These are phyloP conservation scores for Diversispora eburnea DNA, from an alignment of 192 early-diverging fungal genomes.

Conservation along the genomic window DNA sequence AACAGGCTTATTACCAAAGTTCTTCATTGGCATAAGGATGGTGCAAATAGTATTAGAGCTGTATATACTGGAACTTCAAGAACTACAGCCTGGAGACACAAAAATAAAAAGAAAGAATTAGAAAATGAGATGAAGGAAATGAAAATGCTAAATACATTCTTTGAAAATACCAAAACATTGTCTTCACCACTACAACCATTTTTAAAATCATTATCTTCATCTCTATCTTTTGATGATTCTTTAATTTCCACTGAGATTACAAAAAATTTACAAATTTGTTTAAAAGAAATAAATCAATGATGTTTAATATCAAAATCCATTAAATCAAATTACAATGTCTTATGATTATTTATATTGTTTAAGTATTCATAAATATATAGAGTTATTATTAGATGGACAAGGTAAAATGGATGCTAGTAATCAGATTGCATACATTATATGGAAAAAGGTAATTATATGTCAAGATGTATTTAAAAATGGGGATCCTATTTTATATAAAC, in stretches of 20 bases:
- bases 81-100: background rate
- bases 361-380: conserved; percentile 2
- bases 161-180: background rate
- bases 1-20: conserved; percentile 1
- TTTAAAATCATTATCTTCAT: background rate
- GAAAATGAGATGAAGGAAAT: background rate
- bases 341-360: background rate
- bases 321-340: background rate
- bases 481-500: background rate
- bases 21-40: background rate
- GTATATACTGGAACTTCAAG: conserved; percentile 3
- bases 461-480: background rate
- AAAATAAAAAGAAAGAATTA: conserved; percentile 1
- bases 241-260: background rate
- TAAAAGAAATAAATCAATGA: conserved; percentile 1
- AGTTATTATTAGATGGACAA: conserved; percentile 6
- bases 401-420: background rate
- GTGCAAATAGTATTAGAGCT: background rate
- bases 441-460: background rate
- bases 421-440: background rate
- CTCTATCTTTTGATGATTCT: background rate
- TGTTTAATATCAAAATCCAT: background rate
- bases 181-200: background rate
- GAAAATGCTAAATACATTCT: conserved; percentile 4
- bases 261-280: background rate